A percentile compares a stretch with the other conserved stretches of the same genome.
These are phyloP conservation scores for Blyttiomyces sp. DNA, from an alignment of 371 early-diverging fungal species.

Conservation along the genomic window DNA sequence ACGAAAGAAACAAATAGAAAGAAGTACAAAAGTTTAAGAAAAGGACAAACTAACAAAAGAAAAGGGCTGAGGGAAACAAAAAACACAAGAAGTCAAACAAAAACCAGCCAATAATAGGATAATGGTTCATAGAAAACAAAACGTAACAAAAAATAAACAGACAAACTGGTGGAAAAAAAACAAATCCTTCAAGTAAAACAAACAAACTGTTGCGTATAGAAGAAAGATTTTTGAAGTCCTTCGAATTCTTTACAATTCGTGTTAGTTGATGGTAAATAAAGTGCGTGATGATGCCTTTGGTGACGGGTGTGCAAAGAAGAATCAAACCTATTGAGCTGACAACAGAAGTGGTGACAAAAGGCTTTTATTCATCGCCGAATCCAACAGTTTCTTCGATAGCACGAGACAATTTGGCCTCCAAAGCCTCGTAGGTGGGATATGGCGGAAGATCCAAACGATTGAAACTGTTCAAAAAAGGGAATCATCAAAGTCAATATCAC, in stretches of 20 bases:
- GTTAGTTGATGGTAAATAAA: no score
- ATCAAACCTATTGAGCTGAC: no score
- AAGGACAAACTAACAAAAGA: background rate
- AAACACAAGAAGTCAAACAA: background rate
- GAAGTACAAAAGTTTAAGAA: background rate
- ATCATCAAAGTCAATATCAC: background rate
- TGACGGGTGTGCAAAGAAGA: no score
- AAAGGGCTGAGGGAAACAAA: background rate
- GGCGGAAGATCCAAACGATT: slow-evolving; percentile 94
- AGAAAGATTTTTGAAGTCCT: no score
- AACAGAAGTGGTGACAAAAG: no score
- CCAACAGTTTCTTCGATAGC: slow-evolving; percentile 88
- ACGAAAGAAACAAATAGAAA: background rate
- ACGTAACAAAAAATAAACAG: slow-evolving; percentile 1
- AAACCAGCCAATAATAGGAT: background rate
- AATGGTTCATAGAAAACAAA: background rate
- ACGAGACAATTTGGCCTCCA: slow-evolving; percentile 78
- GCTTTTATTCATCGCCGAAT: slow-evolving; percentile 11
- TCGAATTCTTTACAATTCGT: no score
- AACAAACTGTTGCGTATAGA: no score
- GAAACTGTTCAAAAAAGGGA: slow-evolving; percentile 61
- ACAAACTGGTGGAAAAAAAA: background rate
- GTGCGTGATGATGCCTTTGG: no score
- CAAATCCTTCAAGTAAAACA: no score
- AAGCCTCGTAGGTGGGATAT: slow-evolving; percentile 62